phyloP scores from a whole-genome alignment of 2,329 filamentous ascomycete genomes.

The Arthrobotrys sinensis region DNA sequence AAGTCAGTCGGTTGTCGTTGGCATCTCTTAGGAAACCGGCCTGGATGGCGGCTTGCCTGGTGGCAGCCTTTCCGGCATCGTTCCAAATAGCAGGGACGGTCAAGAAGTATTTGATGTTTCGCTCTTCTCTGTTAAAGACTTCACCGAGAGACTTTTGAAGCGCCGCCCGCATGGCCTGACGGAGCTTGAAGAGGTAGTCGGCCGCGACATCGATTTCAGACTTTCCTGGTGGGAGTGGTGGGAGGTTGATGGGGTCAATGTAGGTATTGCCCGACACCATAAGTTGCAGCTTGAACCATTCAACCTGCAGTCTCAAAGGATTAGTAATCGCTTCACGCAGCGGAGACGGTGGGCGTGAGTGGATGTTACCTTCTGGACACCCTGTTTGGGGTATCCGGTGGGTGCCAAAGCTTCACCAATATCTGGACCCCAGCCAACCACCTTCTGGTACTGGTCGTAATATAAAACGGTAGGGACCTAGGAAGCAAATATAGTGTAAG shows the following conservation, averaged over 20 bases:
- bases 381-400: slow-evolving; percentile 96
- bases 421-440: slow-evolving; percentile 99
- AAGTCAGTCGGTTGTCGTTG: slow-evolving; percentile 94
- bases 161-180: slow-evolving; percentile 95
- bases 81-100: slow-evolving; percentile 99
- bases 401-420: slow-evolving; percentile 96
- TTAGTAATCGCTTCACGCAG: slow-evolving; percentile 20
- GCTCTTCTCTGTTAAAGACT: slow-evolving; percentile 97
- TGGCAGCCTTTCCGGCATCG: slow-evolving; percentile 97
- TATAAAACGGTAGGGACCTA: slow-evolving; percentile 99
- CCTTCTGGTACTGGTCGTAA: slow-evolving; percentile 99
- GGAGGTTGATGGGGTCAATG: slow-evolving; percentile 98
- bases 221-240: slow-evolving; percentile 95
- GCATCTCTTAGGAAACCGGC: slow-evolving; percentile 96
- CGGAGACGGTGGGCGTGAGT: neutral
- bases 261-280: slow-evolving; percentile 99
- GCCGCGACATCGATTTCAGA: slow-evolving; percentile 99
- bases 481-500: slow-evolving; percentile 10
- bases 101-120: slow-evolving; percentile 97
- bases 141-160: slow-evolving; percentile 96
- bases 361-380: slow-evolving; percentile 83
- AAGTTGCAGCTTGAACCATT: slow-evolving; percentile 99
- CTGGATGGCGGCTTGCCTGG: slow-evolving; percentile 94
- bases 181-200: slow-evolving; percentile 97
- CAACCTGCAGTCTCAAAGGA: slow-evolving; percentile 70